phyloP scores from a whole-genome alignment of 495 filamentous ascomycete species.

The Lichenothelia convexa region DNA sequence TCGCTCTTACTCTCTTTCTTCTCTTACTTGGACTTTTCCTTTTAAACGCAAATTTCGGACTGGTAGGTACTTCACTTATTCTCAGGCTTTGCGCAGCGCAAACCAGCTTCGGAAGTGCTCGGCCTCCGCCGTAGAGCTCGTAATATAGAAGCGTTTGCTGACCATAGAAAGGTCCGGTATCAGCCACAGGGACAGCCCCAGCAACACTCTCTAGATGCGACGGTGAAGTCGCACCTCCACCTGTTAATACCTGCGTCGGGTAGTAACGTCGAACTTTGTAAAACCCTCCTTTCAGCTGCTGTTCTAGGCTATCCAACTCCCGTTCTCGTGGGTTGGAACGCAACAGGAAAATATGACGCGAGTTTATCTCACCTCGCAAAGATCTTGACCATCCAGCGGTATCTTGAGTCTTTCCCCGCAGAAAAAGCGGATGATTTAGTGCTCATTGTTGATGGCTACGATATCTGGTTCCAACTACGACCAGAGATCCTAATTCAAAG shows the following conservation, averaged over 20 bases:
- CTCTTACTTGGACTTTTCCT: no score
- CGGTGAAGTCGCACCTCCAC: no score
- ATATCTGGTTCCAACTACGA: conserved; percentile 44
- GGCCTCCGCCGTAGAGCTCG: no score
- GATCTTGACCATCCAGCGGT: conserved; percentile 32
- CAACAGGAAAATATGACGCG: conserved; percentile 19
- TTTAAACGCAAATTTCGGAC: no score
- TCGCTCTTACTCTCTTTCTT: no score
- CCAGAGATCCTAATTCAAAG: conserved; percentile 37
- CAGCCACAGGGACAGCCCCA: no score
- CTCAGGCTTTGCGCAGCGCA: no score
- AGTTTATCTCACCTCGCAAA: conserved; percentile 15
- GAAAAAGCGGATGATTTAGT: conserved; percentile 39
- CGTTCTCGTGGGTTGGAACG: conserved; percentile 36
- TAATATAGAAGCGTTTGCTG: no score
- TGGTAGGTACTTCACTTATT: no score
- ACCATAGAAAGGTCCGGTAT: no score
- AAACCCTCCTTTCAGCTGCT: conserved; percentile 39
- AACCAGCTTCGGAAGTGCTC: no score
- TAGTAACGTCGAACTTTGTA: conserved; percentile 36
- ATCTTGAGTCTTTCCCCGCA: conserved; percentile 28
- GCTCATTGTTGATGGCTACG: conserved; percentile 38
- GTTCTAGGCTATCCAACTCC: conserved; percentile 43
- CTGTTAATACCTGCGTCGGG: conserved; percentile 37
- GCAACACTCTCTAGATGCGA: no score